Conservation (phyloP, 371 early-diverging fungal genomes). For the Blastocladiella emersonii region DNA sequence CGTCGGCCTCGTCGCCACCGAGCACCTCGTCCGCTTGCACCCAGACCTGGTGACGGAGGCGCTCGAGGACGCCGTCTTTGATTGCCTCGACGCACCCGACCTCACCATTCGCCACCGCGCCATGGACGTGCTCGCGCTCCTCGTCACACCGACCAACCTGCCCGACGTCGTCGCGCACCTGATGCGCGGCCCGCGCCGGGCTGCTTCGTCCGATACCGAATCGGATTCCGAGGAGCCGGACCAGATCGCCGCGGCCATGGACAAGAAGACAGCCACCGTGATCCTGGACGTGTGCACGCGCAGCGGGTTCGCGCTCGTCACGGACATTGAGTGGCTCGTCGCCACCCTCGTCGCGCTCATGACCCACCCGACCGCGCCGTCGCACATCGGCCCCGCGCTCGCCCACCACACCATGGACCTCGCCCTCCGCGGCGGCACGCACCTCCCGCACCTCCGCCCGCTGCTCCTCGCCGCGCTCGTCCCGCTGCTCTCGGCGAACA, state of each 20-base stretch:
- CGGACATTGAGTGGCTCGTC: conserved; percentile 94
- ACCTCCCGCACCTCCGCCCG: not conserved
- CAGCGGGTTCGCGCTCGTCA: conserved; percentile 63
- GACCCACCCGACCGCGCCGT: conserved; percentile 41
- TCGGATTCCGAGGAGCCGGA: not conserved
- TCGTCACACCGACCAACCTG: conserved; percentile 68
- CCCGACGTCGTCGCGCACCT: conserved; percentile 66
- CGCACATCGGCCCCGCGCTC: conserved; percentile 52
- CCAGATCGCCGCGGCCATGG: conserved; percentile 38
- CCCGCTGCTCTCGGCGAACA: not conserved
- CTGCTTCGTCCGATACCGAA: too few relatives aligned
- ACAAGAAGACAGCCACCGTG: conserved; percentile 65
- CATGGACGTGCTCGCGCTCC: conserved; percentile 65
- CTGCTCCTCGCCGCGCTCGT: not conserved
- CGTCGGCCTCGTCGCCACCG: conserved; percentile 74
- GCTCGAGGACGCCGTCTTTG: conserved; percentile 66
- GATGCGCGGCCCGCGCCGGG: conserved; percentile 43
- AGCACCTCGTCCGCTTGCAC: conserved; percentile 58
- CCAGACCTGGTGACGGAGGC: conserved; percentile 62
- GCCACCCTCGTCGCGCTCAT: conserved; percentile 60
- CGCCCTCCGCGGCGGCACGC: conserved; percentile 47
- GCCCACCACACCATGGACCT: conserved; percentile 74
- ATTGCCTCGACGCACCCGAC: conserved; percentile 84
- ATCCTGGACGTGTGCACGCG: conserved; percentile 70
- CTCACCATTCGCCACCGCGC: conserved; percentile 77